These are phyloP conservation scores for Periconia sp. DNA, from an alignment of 2,329 filamentous ascomycete species.

Conservation along the genomic window DNA sequence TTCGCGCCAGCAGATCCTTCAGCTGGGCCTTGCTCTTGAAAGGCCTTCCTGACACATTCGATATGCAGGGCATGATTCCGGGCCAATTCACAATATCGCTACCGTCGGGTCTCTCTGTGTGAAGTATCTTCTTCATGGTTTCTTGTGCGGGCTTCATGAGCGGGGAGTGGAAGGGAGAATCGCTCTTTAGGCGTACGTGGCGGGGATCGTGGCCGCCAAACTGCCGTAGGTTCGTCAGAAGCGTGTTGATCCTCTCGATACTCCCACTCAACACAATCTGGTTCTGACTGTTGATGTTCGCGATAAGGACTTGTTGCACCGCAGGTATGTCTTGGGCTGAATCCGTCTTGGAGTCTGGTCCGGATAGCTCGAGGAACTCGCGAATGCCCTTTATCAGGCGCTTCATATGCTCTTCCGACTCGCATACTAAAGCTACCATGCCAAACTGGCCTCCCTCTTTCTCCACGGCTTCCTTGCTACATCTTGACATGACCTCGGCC, in stretches of 20 bases:
- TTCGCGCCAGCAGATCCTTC: constrained; percentile 77
- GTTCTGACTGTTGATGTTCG: constrained; percentile 94
- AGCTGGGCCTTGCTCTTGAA: constrained; percentile 76
- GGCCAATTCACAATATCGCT: constrained; percentile 77
- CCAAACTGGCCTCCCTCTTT: constrained; percentile 82
- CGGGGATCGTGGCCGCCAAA: constrained; percentile 92
- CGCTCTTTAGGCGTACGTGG: constrained; percentile 83
- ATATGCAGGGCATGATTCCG: constrained; percentile 76
- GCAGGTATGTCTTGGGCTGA: constrained; percentile 71
- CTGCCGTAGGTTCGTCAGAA: constrained; percentile 83
- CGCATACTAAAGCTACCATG: constrained; percentile 92
- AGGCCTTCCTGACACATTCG: constrained; percentile 82
- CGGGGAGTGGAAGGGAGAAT: constrained; percentile 89
- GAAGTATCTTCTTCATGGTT: constrained; percentile 73
- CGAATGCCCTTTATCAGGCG: constrained; percentile 74
- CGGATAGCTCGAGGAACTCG: constrained; percentile 76
- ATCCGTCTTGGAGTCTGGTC: constrained; percentile 70
- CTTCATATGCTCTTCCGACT: constrained; percentile 73
- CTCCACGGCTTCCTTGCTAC: constrained; percentile 69
- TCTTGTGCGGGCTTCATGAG: constrained; percentile 86
- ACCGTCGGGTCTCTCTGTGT: constrained; percentile 61
- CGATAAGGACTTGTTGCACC: constrained; percentile 86
- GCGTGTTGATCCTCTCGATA: constrained; percentile 78
- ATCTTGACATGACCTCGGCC: constrained; percentile 82
- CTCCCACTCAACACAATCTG: constrained; percentile 93